These are phyloP conservation scores for Talaromyces sp. DNA, from an alignment of 2,329 filamentous ascomycete species.

Conservation along the genomic window DNA sequence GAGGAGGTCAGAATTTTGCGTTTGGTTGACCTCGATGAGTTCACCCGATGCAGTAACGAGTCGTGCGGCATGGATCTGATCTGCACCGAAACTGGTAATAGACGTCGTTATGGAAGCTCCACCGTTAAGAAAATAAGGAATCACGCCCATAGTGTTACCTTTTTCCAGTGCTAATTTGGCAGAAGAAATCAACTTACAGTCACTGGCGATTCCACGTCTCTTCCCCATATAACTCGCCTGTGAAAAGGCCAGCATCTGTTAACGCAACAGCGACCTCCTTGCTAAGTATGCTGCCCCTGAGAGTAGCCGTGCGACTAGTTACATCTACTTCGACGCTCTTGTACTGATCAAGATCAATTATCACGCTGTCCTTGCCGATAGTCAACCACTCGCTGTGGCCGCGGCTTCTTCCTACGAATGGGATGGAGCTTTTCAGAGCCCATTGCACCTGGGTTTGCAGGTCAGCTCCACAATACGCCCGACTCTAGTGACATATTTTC, in stretches of 20 bases:
- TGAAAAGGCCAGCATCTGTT: constrained; percentile 1
- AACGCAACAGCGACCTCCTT: constrained; percentile 3
- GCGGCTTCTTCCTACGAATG: constrained; percentile 2
- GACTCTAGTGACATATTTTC: too few species aligned
- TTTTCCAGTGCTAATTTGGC: constrained; percentile 2
- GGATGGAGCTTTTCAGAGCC: background rate
- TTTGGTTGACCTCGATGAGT: constrained; percentile 25
- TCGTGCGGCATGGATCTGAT: constrained; percentile 8
- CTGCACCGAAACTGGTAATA: background rate
- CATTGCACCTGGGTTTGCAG: background rate
- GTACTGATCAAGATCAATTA: constrained; percentile 6
- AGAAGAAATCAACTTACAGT: background rate
- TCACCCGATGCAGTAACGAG: constrained; percentile 5
- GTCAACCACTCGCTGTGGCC: constrained; percentile 14
- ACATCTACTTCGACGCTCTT: background rate
- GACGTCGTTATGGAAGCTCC: constrained; percentile 5
- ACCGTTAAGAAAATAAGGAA: constrained; percentile 10
- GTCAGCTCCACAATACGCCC: background rate
- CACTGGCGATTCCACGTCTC: background rate
- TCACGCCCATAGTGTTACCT: constrained; percentile 11
- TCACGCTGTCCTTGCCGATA: background rate
- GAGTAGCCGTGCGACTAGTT: background rate
- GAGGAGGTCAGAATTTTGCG: constrained; percentile 28
- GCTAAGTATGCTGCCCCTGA: constrained; percentile 4
- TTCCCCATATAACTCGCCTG: background rate